phyloP scores from a whole-genome alignment of 805 yeast species.

The Saccharomycopsis vini region DNA sequence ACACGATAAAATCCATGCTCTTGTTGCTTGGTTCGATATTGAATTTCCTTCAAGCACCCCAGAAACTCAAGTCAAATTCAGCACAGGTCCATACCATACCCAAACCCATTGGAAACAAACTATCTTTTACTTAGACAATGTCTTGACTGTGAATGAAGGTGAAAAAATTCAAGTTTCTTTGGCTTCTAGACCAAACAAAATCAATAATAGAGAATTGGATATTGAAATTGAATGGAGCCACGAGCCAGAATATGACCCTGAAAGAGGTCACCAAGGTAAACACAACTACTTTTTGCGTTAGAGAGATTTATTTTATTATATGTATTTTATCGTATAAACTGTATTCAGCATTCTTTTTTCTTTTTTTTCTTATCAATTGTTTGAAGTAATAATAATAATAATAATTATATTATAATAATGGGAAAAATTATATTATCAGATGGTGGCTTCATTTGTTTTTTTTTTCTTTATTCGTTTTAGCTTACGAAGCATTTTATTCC shows the following conservation, averaged over 20 bases:
- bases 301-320: too few relatives aligned
- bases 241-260: constrained; percentile 34
- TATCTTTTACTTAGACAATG: constrained; percentile 81
- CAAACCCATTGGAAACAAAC: constrained; percentile 99
- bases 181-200: constrained; percentile 64
- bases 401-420: too few relatives aligned
- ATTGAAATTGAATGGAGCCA: constrained; percentile 53
- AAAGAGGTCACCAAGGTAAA: constrained; percentile 51
- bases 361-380: too few relatives aligned
- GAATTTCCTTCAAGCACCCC: constrained; percentile 60
- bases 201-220: constrained; percentile 86
- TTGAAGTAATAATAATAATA: too few relatives aligned
- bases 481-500: too few relatives aligned
- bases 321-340: too few relatives aligned
- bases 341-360: too few relatives aligned
- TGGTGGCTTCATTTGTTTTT: too few relatives aligned
- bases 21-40: constrained; percentile 91
- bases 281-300: constrained; percentile 66
- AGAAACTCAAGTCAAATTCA: constrained; percentile 50
- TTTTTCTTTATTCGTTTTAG: too few relatives aligned
- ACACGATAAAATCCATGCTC: constrained; percentile 78
- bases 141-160: constrained; percentile 64
- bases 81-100: constrained; percentile 89
- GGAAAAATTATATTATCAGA: too few relatives aligned
- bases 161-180: constrained; percentile 67